Percentiles rank a stretch among this genome's conserved stretches.
Evolutionary conservation across 257 asterid genomes (phyloP).

Genomic region (Marsdenia floribunda): DNA sequence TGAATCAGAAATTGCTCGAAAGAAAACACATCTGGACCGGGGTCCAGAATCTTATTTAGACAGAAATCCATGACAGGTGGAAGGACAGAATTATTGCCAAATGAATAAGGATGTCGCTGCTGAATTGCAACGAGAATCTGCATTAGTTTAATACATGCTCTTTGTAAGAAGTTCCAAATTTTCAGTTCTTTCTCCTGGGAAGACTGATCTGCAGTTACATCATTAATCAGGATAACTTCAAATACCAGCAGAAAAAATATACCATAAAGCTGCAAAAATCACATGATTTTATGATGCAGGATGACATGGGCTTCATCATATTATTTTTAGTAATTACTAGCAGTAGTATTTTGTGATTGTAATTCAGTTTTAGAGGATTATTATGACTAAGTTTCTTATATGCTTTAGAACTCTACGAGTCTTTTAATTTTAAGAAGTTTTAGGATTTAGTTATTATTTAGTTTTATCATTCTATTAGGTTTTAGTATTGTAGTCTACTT

Average conservation of each 20-base stretch:
- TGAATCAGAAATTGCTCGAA: conserved; percentile 85
- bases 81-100: conserved; percentile 82
- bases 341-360: too few relatives aligned
- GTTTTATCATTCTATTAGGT: too few relatives aligned
- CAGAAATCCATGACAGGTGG: conserved; percentile 75
- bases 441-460: too few relatives aligned
- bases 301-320: too few relatives aligned
- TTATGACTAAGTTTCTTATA: too few relatives aligned
- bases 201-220: conserved; percentile 70
- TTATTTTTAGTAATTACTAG: too few relatives aligned
- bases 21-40: conserved; percentile 59
- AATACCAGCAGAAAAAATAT: conserved; percentile 3
- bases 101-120: conserved; percentile 87
- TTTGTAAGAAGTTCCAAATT: conserved; percentile 71
- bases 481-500: too few relatives aligned
- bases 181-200: conserved; percentile 65
- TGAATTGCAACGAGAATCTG: conserved; percentile 79
- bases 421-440: too few relatives aligned
- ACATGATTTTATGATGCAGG: not conserved
- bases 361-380: too few relatives aligned
- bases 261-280: not conserved
- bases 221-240: conserved; percentile 26
- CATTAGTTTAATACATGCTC: conserved; percentile 76
- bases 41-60: conserved; percentile 71
- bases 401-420: too few relatives aligned